Evolutionary conservation across 345 rosid genomes (phyloP).

Genomic region (Laguncularia racemosa): DNA sequence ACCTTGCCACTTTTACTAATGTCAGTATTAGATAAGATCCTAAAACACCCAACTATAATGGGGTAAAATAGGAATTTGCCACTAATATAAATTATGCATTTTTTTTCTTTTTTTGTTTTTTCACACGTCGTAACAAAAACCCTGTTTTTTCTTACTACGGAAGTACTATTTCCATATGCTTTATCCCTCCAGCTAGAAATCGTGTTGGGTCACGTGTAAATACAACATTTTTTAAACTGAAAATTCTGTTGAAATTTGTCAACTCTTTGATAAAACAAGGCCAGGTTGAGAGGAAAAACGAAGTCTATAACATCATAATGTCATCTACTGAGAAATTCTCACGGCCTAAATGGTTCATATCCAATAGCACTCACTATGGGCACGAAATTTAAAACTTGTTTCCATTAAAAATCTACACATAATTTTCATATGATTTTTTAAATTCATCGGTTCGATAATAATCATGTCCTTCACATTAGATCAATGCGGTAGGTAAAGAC

Average conservation of each 20-base stretch:
- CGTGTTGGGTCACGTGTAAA: conserved; percentile 8
- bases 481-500: too few species aligned
- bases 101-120: too few species aligned
- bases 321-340: conserved; percentile 2
- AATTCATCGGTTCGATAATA: conserved; percentile 4
- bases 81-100: too few species aligned
- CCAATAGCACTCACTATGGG: not conserved
- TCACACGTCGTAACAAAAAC: too few species aligned
- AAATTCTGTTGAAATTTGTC: not conserved
- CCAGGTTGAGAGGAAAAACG: conserved; percentile 12
- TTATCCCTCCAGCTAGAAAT: not conserved
- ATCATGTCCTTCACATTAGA: conserved; percentile 1
- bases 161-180: not conserved
- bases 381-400: not conserved
- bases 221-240: not conserved
- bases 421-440: conserved; percentile 1
- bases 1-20: too few species aligned
- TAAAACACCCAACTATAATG: too few species aligned
- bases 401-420: conserved; percentile 4
- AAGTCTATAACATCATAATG: not conserved
- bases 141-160: too few species aligned
- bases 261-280: conserved; percentile 1
- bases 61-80: too few species aligned
- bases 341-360: not conserved
- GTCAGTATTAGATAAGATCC: too few species aligned